phyloP scores from a whole-genome alignment of 2,329 filamentous ascomycete genomes.

The Colletotrichum shisoi region DNA sequence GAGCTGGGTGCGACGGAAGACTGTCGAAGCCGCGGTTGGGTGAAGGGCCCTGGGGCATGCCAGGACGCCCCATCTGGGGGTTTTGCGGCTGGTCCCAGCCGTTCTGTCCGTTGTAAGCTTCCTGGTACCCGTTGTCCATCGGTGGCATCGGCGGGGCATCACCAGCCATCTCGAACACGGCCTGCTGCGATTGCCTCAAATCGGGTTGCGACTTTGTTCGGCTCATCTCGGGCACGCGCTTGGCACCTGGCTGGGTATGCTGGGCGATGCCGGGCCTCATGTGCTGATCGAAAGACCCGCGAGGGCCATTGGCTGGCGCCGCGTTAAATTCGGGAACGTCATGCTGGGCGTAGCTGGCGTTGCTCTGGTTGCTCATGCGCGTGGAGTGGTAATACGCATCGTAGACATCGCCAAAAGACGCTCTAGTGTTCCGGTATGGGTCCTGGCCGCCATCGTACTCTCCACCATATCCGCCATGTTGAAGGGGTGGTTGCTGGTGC shows the following conservation, averaged over 20 bases:
- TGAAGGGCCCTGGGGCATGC: conserved; percentile 44
- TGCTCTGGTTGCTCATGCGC: conserved; percentile 43
- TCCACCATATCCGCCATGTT: conserved; percentile 42
- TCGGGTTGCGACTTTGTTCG: conserved; percentile 74
- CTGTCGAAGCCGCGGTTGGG: conserved; percentile 53
- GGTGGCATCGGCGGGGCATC: conserved; percentile 67
- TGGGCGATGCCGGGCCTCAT: conserved; percentile 51
- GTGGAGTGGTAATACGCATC: conserved; percentile 43
- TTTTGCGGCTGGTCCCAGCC: conserved; percentile 37
- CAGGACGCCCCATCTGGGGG: conserved; percentile 38
- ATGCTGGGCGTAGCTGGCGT: conserved; percentile 40
- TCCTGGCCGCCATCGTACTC: conserved; percentile 46
- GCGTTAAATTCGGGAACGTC: conserved; percentile 56
- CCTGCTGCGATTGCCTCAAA: conserved; percentile 68
- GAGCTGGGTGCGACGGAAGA: conserved; percentile 68
- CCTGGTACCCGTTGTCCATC: conserved; percentile 45
- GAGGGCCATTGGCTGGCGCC: conserved; percentile 39
- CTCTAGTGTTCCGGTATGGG: conserved; percentile 47
- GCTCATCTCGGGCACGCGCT: conserved; percentile 62
- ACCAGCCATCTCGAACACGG: conserved; percentile 76
- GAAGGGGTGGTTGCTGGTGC: conserved; percentile 43
- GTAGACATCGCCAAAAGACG: conserved; percentile 42
- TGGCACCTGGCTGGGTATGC: conserved; percentile 59
- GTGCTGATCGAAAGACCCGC: conserved; percentile 59
- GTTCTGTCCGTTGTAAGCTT: conserved; percentile 33